Evolutionary conservation across 345 rosid genomes (phyloP).

Genomic region (Moricandia arvensis): DNA sequence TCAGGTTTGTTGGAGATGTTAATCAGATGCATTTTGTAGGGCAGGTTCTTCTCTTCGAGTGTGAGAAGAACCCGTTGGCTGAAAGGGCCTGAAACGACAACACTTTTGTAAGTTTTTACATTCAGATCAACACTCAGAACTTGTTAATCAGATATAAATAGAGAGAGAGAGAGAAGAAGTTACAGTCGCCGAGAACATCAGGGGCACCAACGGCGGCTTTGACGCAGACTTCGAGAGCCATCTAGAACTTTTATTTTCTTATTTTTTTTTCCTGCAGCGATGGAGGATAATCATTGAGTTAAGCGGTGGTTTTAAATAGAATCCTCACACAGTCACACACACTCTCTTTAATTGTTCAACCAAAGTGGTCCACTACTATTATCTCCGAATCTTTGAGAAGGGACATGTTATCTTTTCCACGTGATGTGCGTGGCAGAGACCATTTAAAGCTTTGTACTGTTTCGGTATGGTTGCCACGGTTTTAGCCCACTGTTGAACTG

Average conservation of each 20-base stretch:
- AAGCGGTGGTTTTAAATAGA: constrained; percentile 5
- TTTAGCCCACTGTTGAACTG: not conserved
- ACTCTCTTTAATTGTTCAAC: not conserved
- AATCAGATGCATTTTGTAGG: constrained; percentile 58
- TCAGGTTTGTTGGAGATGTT: constrained; percentile 67
- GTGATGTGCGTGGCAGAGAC: not conserved
- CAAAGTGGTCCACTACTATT: not conserved
- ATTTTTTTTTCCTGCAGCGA: not conserved
- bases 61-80: constrained; percentile 64
- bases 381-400: not conserved
- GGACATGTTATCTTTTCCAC: not conserved
- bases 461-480: not conserved
- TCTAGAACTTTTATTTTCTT: constrained; percentile 13
- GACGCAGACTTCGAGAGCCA: constrained; percentile 82
- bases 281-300: not conserved
- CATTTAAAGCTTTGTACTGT: not conserved
- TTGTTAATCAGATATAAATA: not conserved
- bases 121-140: not conserved
- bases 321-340: not conserved
- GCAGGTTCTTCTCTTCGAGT: constrained; percentile 82
- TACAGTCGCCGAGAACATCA: constrained; percentile 76
- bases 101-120: not conserved
- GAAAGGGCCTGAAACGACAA: constrained; percentile 62
- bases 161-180: not conserved
- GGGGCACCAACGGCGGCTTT: constrained; percentile 83